Percentiles rank a stretch among this genome's conserved stretches.
These are phyloP conservation scores for Davidsoniella australis DNA, from an alignment of 2,329 filamentous ascomycete species.

Conservation along the genomic window DNA sequence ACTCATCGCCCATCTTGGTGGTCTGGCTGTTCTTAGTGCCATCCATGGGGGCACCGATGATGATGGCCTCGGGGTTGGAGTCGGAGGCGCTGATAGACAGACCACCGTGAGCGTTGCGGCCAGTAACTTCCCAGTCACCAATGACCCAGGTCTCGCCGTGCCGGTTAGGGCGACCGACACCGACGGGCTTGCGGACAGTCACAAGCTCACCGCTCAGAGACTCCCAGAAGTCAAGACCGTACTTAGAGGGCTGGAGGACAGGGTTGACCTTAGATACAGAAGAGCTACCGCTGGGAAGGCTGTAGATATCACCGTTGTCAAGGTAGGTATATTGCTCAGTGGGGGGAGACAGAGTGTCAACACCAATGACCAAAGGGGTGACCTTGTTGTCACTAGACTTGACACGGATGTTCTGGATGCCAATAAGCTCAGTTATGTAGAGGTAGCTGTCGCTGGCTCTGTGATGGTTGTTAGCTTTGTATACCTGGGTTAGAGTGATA, in stretches of 20 bases:
- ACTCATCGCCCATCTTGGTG: conserved; percentile 45
- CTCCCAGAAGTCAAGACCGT: conserved; percentile 61
- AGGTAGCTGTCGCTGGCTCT: conserved; percentile 39
- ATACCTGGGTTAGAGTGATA: not conserved
- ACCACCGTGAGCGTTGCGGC: conserved; percentile 44
- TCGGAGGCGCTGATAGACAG: conserved; percentile 46
- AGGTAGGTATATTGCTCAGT: conserved; percentile 43
- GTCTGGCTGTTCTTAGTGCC: conserved; percentile 40
- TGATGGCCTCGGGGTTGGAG: conserved; percentile 52
- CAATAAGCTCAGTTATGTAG: conserved; percentile 45
- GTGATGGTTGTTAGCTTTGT: conserved; percentile 14
- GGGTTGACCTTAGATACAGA: conserved; percentile 44
- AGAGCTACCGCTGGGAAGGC: conserved; percentile 42
- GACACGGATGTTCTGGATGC: conserved; percentile 34
- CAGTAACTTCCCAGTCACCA: conserved; percentile 46
- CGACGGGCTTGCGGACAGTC: conserved; percentile 38
- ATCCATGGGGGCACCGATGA: conserved; percentile 48
- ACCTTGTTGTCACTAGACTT: conserved; percentile 37
- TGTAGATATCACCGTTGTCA: conserved; percentile 49
- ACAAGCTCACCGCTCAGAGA: conserved; percentile 50
- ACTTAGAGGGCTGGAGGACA: conserved; percentile 38
- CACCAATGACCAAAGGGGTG: conserved; percentile 42
- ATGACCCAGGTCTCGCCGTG: conserved; percentile 55
- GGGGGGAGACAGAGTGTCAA: conserved; percentile 38
- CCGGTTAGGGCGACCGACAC: conserved; percentile 41